phyloP scores from a whole-genome alignment of 257 asterid species.

The Ajuga chamaepitys region DNA sequence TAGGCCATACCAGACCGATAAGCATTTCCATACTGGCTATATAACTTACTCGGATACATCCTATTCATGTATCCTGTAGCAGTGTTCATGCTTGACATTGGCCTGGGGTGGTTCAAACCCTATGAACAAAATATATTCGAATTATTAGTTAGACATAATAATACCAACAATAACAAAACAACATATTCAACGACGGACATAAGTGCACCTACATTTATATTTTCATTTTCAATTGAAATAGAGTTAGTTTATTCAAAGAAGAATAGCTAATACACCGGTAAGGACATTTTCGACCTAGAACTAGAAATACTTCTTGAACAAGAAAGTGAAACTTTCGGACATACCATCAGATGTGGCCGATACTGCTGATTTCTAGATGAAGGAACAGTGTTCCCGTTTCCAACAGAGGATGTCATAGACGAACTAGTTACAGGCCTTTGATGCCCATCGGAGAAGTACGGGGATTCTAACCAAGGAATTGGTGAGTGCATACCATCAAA shows the following conservation, averaged over 20 bases:
- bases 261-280: not conserved
- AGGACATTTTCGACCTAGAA: not conserved
- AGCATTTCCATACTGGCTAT: slow-evolving; percentile 48
- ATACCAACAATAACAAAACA: not conserved
- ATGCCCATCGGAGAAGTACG: slow-evolving; percentile 56
- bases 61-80: slow-evolving; percentile 44
- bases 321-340: not conserved
- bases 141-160: not conserved
- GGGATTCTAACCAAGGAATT: slow-evolving; percentile 52
- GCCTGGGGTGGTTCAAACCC: slow-evolving; percentile 45
- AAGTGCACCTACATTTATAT: not conserved
- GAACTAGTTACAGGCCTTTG: slow-evolving; percentile 35
- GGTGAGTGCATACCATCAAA: slow-evolving; percentile 56
- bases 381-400: slow-evolving; percentile 32
- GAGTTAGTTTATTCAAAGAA: not conserved
- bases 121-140: slow-evolving; percentile 2
- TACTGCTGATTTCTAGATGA: slow-evolving; percentile 42
- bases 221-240: not conserved
- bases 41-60: slow-evolving; percentile 44
- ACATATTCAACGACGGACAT: not conserved
- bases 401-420: slow-evolving; percentile 33
- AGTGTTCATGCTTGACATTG: slow-evolving; percentile 32
- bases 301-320: not conserved
- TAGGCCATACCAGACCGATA: slow-evolving; percentile 47
- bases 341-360: slow-evolving; percentile 47